Percentiles rank a stretch among this genome's conserved stretches.
Conservation (phyloP, 164 flowering plant genomes). For the Saururus chinensis region DNA sequence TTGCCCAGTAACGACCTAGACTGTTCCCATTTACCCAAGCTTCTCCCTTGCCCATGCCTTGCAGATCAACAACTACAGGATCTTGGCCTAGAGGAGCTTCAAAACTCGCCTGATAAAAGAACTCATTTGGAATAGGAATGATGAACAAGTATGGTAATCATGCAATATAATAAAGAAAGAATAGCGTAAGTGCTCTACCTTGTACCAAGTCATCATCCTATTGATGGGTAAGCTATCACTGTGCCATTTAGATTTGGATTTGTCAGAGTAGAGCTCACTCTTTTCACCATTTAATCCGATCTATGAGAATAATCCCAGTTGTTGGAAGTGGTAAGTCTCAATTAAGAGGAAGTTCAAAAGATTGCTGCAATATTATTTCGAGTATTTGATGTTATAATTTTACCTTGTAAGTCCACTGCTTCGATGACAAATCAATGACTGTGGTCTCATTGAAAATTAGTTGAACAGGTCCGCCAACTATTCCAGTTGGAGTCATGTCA, state of each 20-base stretch:
- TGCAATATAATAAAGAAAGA: background rate
- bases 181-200: background rate
- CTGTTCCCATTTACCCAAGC: slow-evolving; percentile 55
- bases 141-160: background rate
- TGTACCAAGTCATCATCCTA: background rate
- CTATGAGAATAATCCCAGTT: background rate
- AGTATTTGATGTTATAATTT: background rate
- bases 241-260: slow-evolving; percentile 3
- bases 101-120: slow-evolving; percentile 23
- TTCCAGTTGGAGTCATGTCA: slow-evolving; percentile 26
- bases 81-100: slow-evolving; percentile 38
- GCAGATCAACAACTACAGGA: slow-evolving; percentile 37
- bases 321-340: too few relatives aligned
- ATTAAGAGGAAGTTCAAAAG: background rate
- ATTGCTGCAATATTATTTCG: too few relatives aligned
- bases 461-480: slow-evolving; percentile 34
- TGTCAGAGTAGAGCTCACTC: slow-evolving; percentile 7
- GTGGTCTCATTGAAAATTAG: slow-evolving; percentile 19
- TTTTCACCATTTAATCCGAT: slow-evolving; percentile 35
- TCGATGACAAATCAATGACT: slow-evolving; percentile 36
- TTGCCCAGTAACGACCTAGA: slow-evolving; percentile 56
- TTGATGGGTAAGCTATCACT: background rate
- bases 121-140: background rate
- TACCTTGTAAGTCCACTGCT: slow-evolving; percentile 43
- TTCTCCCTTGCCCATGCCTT: slow-evolving; percentile 52